Evolutionary conservation across 2,329 filamentous ascomycete species (phyloP).

Genomic region (Diplodia scrobiculata): DNA sequence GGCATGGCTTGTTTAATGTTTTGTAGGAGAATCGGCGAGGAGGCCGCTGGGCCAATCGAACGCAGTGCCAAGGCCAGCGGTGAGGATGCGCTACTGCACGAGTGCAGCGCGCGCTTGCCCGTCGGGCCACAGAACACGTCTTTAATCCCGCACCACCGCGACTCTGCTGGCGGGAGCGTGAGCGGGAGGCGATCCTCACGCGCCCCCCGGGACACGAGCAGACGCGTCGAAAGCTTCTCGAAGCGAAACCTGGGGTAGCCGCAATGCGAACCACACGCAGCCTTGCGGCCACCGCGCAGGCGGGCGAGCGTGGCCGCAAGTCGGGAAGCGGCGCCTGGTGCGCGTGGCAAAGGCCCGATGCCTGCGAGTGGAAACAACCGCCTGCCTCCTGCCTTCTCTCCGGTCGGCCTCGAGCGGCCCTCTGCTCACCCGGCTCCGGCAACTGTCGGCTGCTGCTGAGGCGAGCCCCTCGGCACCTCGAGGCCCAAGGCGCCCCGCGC

Average conservation of each 20-base stretch:
- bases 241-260: conserved; percentile 24
- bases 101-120: conserved; percentile 17
- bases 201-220: conserved; percentile 1
- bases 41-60: conserved; percentile 15
- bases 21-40: neutral
- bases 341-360: conserved; percentile 6
- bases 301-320: neutral
- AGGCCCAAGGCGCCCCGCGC: neutral
- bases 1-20: conserved; percentile 9
- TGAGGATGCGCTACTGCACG: conserved; percentile 25
- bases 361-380: neutral
- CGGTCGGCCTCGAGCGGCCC: neutral
- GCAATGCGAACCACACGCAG: conserved; percentile 19
- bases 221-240: conserved; percentile 17
- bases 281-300: neutral
- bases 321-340: neutral
- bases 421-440: neutral
- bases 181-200: conserved; percentile 13
- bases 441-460: neutral
- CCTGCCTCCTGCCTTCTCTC: neutral
- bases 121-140: conserved; percentile 13
- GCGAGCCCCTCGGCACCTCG: neutral
- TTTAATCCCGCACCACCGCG: conserved; percentile 20
- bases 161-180: conserved; percentile 6
- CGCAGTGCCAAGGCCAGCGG: neutral